Evolutionary conservation across 352 stramenopile genomes (phyloP).

Genomic region (Phytopythium cucurbitacearum): DNA sequence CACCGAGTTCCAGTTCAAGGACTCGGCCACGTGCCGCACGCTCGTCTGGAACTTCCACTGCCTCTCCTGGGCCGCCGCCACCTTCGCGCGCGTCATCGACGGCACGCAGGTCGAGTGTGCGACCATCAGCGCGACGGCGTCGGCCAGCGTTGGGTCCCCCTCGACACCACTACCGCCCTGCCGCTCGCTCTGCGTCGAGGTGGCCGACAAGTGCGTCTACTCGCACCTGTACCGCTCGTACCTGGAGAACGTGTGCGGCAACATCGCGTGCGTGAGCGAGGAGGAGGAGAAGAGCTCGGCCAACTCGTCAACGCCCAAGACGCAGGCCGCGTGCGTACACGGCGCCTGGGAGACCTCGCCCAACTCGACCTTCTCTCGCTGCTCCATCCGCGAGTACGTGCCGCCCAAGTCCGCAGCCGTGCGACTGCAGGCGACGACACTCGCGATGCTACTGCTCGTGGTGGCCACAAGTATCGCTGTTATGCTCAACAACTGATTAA

Average conservation of each 20-base stretch:
- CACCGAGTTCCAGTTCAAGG: constrained; percentile 59
- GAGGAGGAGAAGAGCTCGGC: constrained; percentile 25
- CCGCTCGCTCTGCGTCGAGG: constrained; percentile 67
- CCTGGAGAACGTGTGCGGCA: constrained; percentile 62
- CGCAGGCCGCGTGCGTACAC: constrained; percentile 38
- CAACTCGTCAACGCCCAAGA: constrained; percentile 24
- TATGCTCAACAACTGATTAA: not conserved
- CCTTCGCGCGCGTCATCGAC: constrained; percentile 35
- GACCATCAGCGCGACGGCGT: constrained; percentile 10
- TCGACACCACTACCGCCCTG: constrained; percentile 46
- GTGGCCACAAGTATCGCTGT: not conserved
- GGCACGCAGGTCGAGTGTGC: constrained; percentile 26
- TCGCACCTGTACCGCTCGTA: constrained; percentile 64
- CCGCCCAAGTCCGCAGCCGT: constrained; percentile 7
- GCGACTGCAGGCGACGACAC: not conserved
- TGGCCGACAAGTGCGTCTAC: constrained; percentile 75
- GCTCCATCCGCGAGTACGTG: constrained; percentile 52
- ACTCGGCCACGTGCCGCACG: constrained; percentile 43
- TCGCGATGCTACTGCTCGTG: not conserved
- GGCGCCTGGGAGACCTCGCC: constrained; percentile 37
- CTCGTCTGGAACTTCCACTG: constrained; percentile 80
- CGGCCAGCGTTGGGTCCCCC: not conserved
- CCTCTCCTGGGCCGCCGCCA: constrained; percentile 54
- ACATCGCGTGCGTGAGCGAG: constrained; percentile 53
- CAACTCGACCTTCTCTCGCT: constrained; percentile 54